Evolutionary conservation across 2,329 filamentous ascomycete genomes (phyloP).

Genomic region (Penicillium hordei): DNA sequence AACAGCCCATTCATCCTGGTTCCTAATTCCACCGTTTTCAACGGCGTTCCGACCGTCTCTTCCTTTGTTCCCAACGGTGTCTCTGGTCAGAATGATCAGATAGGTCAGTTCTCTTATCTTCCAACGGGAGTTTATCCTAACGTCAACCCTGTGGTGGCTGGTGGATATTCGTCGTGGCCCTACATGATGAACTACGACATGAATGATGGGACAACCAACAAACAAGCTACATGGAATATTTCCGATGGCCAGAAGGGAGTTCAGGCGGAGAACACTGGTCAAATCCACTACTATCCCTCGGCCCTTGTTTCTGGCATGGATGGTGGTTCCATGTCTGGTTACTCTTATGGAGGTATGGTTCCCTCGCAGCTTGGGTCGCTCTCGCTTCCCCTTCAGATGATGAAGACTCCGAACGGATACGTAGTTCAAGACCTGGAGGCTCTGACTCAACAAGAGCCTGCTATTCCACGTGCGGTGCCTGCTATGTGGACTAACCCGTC

Average conservation of each 20-base stretch:
- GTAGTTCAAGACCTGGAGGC: constrained; percentile 59
- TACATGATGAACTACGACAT: constrained; percentile 39
- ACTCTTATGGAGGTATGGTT: constrained; percentile 63
- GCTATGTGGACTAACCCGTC: constrained; percentile 78
- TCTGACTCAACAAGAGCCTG: constrained; percentile 71
- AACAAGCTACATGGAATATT: constrained; percentile 43
- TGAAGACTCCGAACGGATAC: constrained; percentile 48
- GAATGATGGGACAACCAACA: constrained; percentile 37
- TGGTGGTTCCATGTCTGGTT: constrained; percentile 52
- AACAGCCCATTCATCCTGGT: constrained; percentile 33
- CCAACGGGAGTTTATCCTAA: constrained; percentile 39
- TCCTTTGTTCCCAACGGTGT: constrained; percentile 32
- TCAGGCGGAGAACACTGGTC: constrained; percentile 60
- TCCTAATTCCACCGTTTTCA: constrained; percentile 36
- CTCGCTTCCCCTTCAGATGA: constrained; percentile 45
- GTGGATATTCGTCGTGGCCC: constrained; percentile 36
- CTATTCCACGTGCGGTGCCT: constrained; percentile 83
- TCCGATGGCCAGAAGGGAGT: constrained; percentile 48
- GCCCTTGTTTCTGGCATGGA: constrained; percentile 56
- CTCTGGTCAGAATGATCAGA: constrained; percentile 33
- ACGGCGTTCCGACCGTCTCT: constrained; percentile 30
- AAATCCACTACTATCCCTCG: constrained; percentile 60
- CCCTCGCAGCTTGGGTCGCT: constrained; percentile 51
- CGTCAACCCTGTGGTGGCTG: constrained; percentile 36
- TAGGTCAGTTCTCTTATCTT: constrained; percentile 39